Evolutionary conservation across 805 yeast species (phyloP).

Genomic region (Yamadazyma takamatsuzukensis): DNA sequence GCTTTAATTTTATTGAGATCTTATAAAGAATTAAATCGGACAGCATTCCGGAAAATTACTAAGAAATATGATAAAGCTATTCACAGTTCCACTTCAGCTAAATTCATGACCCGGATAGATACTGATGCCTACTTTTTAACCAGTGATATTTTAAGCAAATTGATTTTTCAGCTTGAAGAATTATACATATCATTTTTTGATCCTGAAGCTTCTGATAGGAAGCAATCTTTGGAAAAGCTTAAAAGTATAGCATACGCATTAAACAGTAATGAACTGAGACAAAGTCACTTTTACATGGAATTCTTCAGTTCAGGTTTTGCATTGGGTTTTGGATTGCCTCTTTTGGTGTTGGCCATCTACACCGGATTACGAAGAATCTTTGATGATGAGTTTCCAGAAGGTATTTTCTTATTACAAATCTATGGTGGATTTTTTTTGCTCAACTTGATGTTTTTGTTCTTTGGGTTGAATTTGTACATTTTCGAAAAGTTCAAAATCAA

Average conservation of each 20-base stretch:
- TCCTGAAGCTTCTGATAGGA: conserved; percentile 47
- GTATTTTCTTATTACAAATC: conserved; percentile 65
- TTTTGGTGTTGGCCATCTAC: conserved; percentile 57
- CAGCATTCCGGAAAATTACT: conserved; percentile 84
- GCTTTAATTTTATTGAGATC: conserved; percentile 67
- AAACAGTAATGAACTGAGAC: conserved; percentile 25
- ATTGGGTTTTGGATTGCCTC: conserved; percentile 68
- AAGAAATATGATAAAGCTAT: conserved; percentile 87
- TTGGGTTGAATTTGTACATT: conserved; percentile 64
- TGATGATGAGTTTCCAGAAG: conserved; percentile 47
- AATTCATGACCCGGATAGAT: conserved; percentile 58
- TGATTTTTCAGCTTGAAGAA: conserved; percentile 63
- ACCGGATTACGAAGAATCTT: conserved; percentile 44
- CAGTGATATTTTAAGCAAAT: conserved; percentile 63
- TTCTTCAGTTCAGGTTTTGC: conserved; percentile 64
- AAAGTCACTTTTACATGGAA: conserved; percentile 33
- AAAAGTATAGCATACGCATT: conserved; percentile 40
- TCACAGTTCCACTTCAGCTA: conserved; percentile 35
- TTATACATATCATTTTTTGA: conserved; percentile 65
- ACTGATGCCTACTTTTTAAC: conserved; percentile 50
- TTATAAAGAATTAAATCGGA: conserved; percentile 72
- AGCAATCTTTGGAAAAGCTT: conserved; percentile 67
- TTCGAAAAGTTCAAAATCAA: conserved; percentile 79
- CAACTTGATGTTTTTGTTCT: conserved; percentile 55
- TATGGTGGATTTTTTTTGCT: conserved; percentile 89